Conservation (phyloP, 78 protist species). For the Mastigamoeba balamuthi region DNA sequence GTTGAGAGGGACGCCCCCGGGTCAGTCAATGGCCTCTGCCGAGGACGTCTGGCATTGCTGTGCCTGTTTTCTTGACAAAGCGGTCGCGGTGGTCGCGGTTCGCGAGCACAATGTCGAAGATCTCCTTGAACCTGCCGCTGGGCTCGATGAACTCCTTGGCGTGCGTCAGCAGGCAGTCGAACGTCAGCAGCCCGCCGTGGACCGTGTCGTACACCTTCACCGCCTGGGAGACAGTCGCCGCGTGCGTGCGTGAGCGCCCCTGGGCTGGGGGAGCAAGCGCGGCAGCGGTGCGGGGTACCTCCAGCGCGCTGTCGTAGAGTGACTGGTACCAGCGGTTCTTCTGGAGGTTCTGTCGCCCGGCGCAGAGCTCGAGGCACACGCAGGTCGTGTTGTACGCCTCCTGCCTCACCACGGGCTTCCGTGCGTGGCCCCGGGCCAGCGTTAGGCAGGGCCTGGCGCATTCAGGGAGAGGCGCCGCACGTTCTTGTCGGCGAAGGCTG, state of each 20-base stretch:
- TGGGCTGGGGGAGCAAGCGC: too few relatives aligned
- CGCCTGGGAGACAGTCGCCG: too few relatives aligned
- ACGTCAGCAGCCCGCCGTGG: conserved; percentile 30
- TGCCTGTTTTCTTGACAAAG: conserved; percentile 36
- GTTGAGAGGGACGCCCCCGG: background rate
- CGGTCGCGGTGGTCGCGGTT: conserved; percentile 34
- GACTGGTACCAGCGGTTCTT: background rate
- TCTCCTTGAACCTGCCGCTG: conserved; percentile 20
- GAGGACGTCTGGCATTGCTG: too few relatives aligned
- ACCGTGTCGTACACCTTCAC: too few relatives aligned
- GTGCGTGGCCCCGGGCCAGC: conserved; percentile 17
- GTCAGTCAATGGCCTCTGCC: too few relatives aligned
- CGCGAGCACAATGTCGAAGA: too few relatives aligned
- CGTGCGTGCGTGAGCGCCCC: too few relatives aligned
- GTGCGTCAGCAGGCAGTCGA: conserved; percentile 21
- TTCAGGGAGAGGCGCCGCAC: conserved; percentile 23
- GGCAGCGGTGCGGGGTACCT: background rate
- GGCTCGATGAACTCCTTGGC: conserved; percentile 38
- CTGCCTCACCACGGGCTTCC: conserved; percentile 20
- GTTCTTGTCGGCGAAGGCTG: conserved; percentile 24
- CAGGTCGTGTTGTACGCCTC: conserved; percentile 38
- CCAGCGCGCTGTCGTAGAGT: background rate
- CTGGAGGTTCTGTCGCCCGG: background rate
- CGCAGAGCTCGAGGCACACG: conserved; percentile 1
- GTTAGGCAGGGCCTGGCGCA: conserved; percentile 27